Percentiles rank a stretch among this genome's conserved stretches.
Evolutionary conservation across 768 basidiomycete genomes (phyloP).

Genomic region (Coprinopsis cinerea): DNA sequence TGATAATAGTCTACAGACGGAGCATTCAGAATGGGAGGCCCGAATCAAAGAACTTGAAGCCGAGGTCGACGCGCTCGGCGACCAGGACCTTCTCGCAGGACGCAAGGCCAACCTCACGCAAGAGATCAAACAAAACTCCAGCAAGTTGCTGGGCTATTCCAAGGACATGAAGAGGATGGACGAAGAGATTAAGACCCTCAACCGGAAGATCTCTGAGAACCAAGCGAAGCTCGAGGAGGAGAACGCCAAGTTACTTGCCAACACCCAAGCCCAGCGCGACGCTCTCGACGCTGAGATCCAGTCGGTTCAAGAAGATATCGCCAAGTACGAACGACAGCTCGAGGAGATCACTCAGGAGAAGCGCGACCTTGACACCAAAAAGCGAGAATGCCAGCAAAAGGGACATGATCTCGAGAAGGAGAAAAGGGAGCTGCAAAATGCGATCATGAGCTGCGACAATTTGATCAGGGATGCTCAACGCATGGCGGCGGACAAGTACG

Average conservation of each 20-base stretch:
- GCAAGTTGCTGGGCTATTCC: slow-evolving; percentile 34
- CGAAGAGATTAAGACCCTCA: slow-evolving; percentile 51
- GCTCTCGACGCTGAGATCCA: slow-evolving; percentile 46
- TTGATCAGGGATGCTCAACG: slow-evolving; percentile 46
- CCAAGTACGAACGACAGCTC: slow-evolving; percentile 29
- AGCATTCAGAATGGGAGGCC: slow-evolving; percentile 24
- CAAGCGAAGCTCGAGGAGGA: no score
- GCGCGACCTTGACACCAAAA: slow-evolving; percentile 22
- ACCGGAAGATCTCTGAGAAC: slow-evolving; percentile 22
- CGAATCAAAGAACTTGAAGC: slow-evolving; percentile 27
- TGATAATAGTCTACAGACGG: slow-evolving; percentile 18
- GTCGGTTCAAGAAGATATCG: slow-evolving; percentile 34
- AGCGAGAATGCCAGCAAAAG: slow-evolving; percentile 13
- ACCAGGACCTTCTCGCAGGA: slow-evolving; percentile 25
- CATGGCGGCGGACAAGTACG: slow-evolving; percentile 50
- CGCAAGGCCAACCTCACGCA: slow-evolving; percentile 41
- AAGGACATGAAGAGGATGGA: no score
- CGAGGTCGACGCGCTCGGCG: slow-evolving; percentile 24
- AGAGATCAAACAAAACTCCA: slow-evolving; percentile 42
- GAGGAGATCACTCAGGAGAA: slow-evolving; percentile 27
- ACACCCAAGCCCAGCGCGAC: slow-evolving; percentile 23
- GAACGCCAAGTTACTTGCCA: no score
- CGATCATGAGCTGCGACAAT: slow-evolving; percentile 40
- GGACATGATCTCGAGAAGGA: slow-evolving; percentile 33
- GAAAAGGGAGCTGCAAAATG: slow-evolving; percentile 25